Conservation (phyloP, 257 asterid genomes). For the Jasminum sambac region DNA sequence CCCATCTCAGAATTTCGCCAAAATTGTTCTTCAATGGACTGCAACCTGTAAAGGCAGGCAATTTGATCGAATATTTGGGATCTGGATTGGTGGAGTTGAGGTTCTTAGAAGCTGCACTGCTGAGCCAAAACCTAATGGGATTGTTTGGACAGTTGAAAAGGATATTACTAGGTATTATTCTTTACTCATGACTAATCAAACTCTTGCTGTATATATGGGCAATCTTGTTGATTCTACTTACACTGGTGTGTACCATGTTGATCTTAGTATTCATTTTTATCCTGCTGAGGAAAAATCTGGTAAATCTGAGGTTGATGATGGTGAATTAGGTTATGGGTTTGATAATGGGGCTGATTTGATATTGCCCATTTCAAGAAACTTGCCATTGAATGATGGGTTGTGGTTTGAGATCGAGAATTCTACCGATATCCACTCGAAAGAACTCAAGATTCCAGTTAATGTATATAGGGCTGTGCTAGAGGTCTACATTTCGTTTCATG, state of each 20-base stretch:
- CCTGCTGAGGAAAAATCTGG: constrained; percentile 34
- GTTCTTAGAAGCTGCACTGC: constrained; percentile 82
- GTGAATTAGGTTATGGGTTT: constrained; percentile 16
- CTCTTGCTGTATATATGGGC: constrained; percentile 63
- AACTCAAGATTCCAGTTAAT: constrained; percentile 55
- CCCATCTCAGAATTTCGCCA: constrained; percentile 40
- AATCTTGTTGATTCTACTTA: constrained; percentile 60
- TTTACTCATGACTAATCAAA: constrained; percentile 50
- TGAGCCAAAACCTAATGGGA: constrained; percentile 51
- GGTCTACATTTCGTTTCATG: constrained; percentile 76
- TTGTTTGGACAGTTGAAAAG: constrained; percentile 71
- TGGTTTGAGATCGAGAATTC: constrained; percentile 74
- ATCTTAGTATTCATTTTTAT: constrained; percentile 59
- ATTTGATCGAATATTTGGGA: constrained; percentile 74
- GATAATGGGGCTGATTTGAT: constrained; percentile 59
- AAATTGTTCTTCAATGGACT: constrained; percentile 69
- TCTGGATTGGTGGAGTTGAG: constrained; percentile 90
- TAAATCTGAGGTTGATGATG: constrained; percentile 3
- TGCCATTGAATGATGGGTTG: constrained; percentile 67
- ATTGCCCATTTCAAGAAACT: constrained; percentile 57
- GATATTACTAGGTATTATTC: constrained; percentile 75
- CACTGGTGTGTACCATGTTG: constrained; percentile 76
- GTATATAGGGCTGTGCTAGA: constrained; percentile 65
- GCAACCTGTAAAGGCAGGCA: constrained; percentile 69
- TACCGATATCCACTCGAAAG: constrained; percentile 41